Conservation (phyloP, 2,329 filamentous ascomycete species). For the Escovopsis sp. region DNA sequence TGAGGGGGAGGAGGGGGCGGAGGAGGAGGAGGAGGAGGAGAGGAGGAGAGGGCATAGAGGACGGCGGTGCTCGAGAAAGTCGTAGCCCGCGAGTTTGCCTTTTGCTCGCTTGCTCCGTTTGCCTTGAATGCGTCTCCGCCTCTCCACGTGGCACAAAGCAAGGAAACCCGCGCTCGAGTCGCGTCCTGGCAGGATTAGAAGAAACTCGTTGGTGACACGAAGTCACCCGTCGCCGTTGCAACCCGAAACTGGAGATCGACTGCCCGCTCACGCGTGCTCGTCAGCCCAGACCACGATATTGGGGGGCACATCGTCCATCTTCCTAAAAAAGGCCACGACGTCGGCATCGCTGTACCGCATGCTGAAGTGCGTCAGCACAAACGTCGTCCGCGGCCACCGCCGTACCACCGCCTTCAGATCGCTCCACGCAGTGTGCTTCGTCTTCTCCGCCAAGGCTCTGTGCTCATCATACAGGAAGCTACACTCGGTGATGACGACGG, state of each 20-base stretch:
- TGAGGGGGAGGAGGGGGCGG: too few species aligned
- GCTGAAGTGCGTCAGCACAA: conserved; percentile 34
- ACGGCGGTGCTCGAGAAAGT: too few species aligned
- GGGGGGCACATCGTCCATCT: conserved; percentile 21
- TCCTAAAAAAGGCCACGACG: conserved; percentile 26
- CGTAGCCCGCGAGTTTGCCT: too few species aligned
- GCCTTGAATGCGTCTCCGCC: too few species aligned
- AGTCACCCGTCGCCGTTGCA: not conserved
- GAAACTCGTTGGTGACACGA: not conserved
- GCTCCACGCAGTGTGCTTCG: conserved; percentile 32
- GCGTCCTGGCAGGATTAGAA: too few species aligned
- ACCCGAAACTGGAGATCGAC: not conserved
- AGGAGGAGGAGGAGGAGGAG: too few species aligned
- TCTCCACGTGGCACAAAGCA: too few species aligned
- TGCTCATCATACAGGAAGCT: conserved; percentile 32
- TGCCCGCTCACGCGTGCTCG: conserved; percentile 12
- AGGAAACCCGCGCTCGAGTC: too few species aligned
- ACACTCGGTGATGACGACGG: conserved; percentile 35
- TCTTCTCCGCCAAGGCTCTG: conserved; percentile 27
- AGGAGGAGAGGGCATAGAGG: too few species aligned
- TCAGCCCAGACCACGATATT: conserved; percentile 36
- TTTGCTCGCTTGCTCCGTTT: too few species aligned
- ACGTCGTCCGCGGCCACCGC: conserved; percentile 27
- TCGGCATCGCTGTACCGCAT: conserved; percentile 28
- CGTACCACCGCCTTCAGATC: conserved; percentile 30